Evolutionary conservation across 768 basidiomycete species (phyloP), one percentile per base, ranked within the genome.

Genomic region (Lanmaoa pseudosensibilis): DNA sequence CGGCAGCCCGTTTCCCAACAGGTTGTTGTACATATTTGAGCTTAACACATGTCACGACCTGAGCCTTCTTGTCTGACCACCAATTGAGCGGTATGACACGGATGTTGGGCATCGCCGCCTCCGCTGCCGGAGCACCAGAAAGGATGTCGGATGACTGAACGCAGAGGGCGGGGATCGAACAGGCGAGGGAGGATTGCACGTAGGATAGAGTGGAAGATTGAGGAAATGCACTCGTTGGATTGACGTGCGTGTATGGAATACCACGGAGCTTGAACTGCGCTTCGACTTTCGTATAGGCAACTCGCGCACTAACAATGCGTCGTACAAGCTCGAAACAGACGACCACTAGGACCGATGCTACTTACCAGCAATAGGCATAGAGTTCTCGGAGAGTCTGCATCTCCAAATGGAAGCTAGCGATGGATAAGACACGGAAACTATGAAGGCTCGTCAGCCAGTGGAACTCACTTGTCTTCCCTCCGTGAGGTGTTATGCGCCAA

Each of bases 61-160:
- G 60, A 3, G 87, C 87, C 58, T 83, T 85, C 59, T 84, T 84
- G 46, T 88, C 84, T 4, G 87, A 88, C 94, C 94, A 95, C 94
- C 94, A 95, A 59, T 92, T 87, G 16, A 92, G 77, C 9, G 92
- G 90, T 59, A 92, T 88, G 48, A 95, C 88, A 38, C 88, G 86
- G 50, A 95, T 92, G 65, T 92, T 93, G 8, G 92, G 86, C 90
- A 94, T 92, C 5, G 93, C 93, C 5, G 93, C 93, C 67, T 95
- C 93, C 21, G 87, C 90, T 5, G 92, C 93, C 4, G 90, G 88
- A 3, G 87, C 89, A 8, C 90, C 90, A 0, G 87, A 86, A 21
- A 94, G 77, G 45, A 95, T 88, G 63, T 93, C 84, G 18, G 83
- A 78, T 0, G 93, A 90, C 63, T 88, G 83, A 12, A 96, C 92